A percentile compares a stretch with the other conserved stretches of the same genome.
phyloP scores from a whole-genome alignment of 2,329 filamentous ascomycete species.

The Parafenestella ontariensis region DNA sequence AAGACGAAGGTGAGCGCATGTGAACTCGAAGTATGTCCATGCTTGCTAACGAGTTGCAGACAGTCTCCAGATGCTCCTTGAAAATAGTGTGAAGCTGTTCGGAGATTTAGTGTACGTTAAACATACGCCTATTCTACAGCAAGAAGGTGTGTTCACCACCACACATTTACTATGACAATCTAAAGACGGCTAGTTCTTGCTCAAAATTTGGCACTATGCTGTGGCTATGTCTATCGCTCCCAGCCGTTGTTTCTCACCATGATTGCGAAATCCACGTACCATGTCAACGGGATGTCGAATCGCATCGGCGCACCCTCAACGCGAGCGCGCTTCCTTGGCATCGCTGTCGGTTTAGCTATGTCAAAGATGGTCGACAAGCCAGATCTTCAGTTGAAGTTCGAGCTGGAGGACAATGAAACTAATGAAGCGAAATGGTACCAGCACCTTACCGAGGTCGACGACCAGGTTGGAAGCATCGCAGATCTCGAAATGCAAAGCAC shows the following conservation, averaged over 20 bases:
- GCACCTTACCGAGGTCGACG: conserved; percentile 66
- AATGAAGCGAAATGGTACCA: conserved; percentile 80
- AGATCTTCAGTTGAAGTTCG: conserved; percentile 79
- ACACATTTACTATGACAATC: conserved; percentile 8
- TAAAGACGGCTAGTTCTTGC: conserved; percentile 68
- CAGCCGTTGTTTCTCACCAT: conserved; percentile 71
- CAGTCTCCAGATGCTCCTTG: conserved; percentile 65
- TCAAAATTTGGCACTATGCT: conserved; percentile 77
- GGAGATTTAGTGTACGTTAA: conserved; percentile 87
- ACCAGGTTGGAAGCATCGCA: conserved; percentile 62
- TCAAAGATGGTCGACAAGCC: conserved; percentile 69
- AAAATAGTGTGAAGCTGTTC: conserved; percentile 76
- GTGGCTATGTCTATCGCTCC: conserved; percentile 75
- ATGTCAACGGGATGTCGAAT: conserved; percentile 83
- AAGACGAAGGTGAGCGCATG: conserved; percentile 48
- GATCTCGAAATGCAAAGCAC: conserved; percentile 17
- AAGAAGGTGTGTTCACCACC: conserved; percentile 71
- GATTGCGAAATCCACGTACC: conserved; percentile 73
- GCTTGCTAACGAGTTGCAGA: conserved; percentile 22
- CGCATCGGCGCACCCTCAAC: conserved; percentile 78
- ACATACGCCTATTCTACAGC: conserved; percentile 82
- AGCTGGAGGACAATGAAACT: conserved; percentile 77
- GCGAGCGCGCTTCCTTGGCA: conserved; percentile 81
- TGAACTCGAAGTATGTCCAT: neutral
- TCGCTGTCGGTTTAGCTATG: conserved; percentile 80